phyloP scores from a whole-genome alignment of 352 stramenopile species.

The Phytopythium delawarense region DNA sequence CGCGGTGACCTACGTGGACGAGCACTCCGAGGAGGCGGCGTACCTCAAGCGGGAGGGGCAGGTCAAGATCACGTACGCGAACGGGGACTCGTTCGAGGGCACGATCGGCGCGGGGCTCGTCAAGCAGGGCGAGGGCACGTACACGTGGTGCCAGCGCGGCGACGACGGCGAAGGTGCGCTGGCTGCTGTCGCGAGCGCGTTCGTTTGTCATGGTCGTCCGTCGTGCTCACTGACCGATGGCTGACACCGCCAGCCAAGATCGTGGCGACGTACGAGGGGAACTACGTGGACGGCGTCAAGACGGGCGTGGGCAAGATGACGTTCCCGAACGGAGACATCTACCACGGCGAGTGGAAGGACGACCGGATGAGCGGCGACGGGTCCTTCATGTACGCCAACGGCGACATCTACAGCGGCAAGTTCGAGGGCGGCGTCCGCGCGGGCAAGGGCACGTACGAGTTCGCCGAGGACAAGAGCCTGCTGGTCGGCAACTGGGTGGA shows the following conservation, averaged over 20 bases:
- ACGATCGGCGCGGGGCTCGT: conserved; percentile 66
- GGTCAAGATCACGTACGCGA: conserved; percentile 87
- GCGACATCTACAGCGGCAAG: conserved; percentile 88
- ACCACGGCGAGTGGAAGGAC: conserved; percentile 86
- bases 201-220: neutral
- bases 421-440: conserved; percentile 80
- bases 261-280: conserved; percentile 80
- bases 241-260: conserved; percentile 40
- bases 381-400: conserved; percentile 90
- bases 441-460: conserved; percentile 90
- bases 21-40: conserved; percentile 81
- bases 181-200: neutral
- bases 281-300: conserved; percentile 83
- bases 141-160: conserved; percentile 76
- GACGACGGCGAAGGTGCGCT: conserved; percentile 62
- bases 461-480: conserved; percentile 70
- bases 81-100: conserved; percentile 90
- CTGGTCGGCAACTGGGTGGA: conserved; percentile 86
- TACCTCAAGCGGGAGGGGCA: conserved; percentile 80
- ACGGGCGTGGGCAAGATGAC: conserved; percentile 89
- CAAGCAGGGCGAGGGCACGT: conserved; percentile 87
- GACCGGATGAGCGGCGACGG: conserved; percentile 88
- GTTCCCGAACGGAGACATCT: conserved; percentile 88
- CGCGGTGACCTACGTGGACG: conserved; percentile 81
- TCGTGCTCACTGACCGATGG: neutral